A percentile compares a stretch with the other conserved stretches of the same genome.
Evolutionary conservation across 495 filamentous ascomycete species (phyloP).

Genomic region (Penicillium turbatum): DNA sequence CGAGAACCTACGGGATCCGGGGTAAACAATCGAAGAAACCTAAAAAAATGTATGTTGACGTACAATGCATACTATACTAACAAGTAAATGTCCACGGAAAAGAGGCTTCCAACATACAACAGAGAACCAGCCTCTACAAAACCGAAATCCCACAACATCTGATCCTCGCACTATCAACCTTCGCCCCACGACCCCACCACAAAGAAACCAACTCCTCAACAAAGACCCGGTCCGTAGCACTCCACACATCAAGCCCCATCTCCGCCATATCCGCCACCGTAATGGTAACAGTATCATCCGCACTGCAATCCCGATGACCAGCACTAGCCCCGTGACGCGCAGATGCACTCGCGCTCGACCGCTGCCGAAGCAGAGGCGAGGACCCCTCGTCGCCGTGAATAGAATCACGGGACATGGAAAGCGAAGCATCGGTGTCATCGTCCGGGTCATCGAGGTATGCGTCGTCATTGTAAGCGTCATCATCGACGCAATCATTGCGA

Average conservation of each 20-base stretch:
- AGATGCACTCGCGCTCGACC: constrained; percentile 9
- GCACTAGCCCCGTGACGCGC: not conserved
- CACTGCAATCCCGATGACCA: not conserved
- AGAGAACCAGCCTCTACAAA: constrained; percentile 44
- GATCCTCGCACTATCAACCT: constrained; percentile 66
- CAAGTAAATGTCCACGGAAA: not conserved
- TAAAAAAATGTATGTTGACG: not conserved
- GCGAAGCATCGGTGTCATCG: constrained; percentile 19
- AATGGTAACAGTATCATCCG: constrained; percentile 47
- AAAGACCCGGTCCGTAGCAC: constrained; percentile 68
- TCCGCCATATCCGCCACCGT: constrained; percentile 65
- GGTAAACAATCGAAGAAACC: too few species aligned
- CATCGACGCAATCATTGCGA: constrained; percentile 45
- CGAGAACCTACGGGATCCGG: too few species aligned
- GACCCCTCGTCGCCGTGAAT: constrained; percentile 27
- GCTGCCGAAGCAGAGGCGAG: constrained; percentile 26
- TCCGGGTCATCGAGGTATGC: constrained; percentile 18
- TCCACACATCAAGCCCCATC: constrained; percentile 89
- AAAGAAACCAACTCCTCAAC: constrained; percentile 59
- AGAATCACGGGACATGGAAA: constrained; percentile 29
- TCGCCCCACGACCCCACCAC: constrained; percentile 68
- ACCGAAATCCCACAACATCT: constrained; percentile 80
- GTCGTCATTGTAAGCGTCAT: constrained; percentile 7
- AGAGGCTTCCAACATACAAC: not conserved
- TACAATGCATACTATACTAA: not conserved